Conservation (phyloP, 305 asterid genomes). For the Rubia tinctorum region DNA sequence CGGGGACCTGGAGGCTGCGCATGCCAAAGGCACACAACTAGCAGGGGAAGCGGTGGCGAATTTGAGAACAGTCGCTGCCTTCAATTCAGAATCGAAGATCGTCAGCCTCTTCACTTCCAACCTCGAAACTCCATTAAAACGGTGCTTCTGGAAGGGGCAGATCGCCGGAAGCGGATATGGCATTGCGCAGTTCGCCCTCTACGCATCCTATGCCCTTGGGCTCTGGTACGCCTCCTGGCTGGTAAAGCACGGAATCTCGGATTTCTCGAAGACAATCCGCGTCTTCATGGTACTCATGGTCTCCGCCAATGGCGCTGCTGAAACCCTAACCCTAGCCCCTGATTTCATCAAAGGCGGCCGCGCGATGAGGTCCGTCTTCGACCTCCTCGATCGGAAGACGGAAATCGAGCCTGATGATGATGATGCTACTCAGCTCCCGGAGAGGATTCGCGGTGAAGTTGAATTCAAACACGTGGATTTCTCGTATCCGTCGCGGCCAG, state of each 20-base stretch:
- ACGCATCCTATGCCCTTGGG: conserved; percentile 91
- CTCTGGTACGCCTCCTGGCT: conserved; percentile 99
- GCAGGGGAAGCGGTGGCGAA: conserved; percentile 98
- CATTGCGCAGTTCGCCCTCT: conserved; percentile 84
- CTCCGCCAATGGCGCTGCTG: conserved; percentile 99
- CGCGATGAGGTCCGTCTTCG: conserved; percentile 92
- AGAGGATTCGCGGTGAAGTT: conserved; percentile 78
- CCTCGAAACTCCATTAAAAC: conserved; percentile 61
- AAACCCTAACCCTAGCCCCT: conserved; percentile 90
- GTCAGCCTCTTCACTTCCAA: conserved; percentile 65
- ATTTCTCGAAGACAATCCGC: conserved; percentile 92
- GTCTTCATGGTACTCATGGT: conserved; percentile 99
- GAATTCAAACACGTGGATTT: conserved; percentile 94
- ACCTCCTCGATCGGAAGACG: conserved; percentile 87
- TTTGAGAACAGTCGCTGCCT: conserved; percentile 91
- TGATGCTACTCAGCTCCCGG: conserved; percentile 52
- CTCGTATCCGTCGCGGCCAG: conserved; percentile 88
- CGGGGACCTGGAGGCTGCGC: conserved; percentile 94
- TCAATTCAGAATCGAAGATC: conserved; percentile 80
- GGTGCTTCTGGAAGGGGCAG: conserved; percentile 99
- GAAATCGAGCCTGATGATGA: conserved; percentile 91
- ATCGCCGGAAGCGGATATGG: conserved; percentile 97
- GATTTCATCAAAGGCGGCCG: conserved; percentile 96
- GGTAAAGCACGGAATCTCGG: conserved; percentile 94
- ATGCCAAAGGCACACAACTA: conserved; percentile 90